Percentiles rank a stretch among this genome's conserved stretches.
phyloP scores from a whole-genome alignment of 768 basidiomycete genomes.

The Xerocomus brunneocitrinus region DNA sequence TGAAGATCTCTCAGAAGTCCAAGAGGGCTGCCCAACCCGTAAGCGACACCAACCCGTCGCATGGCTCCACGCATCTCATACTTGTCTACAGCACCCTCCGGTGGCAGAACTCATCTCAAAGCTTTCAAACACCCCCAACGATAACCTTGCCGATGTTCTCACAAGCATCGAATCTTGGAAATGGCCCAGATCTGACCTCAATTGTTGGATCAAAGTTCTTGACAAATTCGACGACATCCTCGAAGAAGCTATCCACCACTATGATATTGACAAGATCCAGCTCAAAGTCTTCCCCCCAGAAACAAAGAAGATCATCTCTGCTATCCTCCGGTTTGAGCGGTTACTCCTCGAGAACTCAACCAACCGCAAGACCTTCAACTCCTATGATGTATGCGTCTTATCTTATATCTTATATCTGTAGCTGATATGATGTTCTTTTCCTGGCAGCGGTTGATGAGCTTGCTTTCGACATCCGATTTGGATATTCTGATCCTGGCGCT shows the following conservation, averaged over 20 bases:
- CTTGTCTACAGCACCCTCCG: constrained; percentile 58
- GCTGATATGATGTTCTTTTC: constrained; percentile 7
- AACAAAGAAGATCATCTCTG: constrained; percentile 70
- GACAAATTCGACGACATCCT: constrained; percentile 93
- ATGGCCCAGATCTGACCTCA: constrained; percentile 95
- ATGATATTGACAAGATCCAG: constrained; percentile 84
- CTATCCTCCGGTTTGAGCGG: constrained; percentile 85
- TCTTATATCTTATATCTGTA: background rate
- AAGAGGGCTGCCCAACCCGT: constrained; percentile 80
- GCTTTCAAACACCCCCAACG: constrained; percentile 59
- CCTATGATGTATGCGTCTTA: constrained; percentile 82
- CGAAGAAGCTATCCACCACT: constrained; percentile 76
- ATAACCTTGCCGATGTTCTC: constrained; percentile 68
- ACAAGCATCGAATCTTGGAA: constrained; percentile 75
- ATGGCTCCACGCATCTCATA: constrained; percentile 9
- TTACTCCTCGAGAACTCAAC: constrained; percentile 95
- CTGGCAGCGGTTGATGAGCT: constrained; percentile 77
- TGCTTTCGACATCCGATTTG: constrained; percentile 84
- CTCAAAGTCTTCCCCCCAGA: constrained; percentile 68
- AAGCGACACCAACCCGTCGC: constrained; percentile 27
- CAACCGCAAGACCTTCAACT: constrained; percentile 92
- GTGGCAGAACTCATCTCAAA: constrained; percentile 76
- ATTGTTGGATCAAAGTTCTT: constrained; percentile 93
- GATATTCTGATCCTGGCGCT: constrained; percentile 82
- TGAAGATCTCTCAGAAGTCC: constrained; percentile 86